Percentiles rank a stretch among this genome's conserved stretches.
phyloP scores from a whole-genome alignment of 768 basidiomycete genomes.

The Kwoniella sp. region DNA sequence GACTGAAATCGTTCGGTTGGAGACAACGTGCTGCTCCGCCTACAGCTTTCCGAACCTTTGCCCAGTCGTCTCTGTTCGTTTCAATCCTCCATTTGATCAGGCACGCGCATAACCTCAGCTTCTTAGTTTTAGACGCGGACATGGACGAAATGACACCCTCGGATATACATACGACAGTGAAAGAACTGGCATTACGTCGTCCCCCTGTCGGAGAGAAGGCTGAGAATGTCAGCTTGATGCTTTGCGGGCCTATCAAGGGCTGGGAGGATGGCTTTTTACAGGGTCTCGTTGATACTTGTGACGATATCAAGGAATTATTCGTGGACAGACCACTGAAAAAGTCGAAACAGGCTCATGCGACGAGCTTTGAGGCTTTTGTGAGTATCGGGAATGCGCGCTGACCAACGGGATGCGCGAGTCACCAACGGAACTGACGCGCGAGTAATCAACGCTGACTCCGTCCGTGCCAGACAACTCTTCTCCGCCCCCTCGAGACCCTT shows the following conservation, averaged over 20 bases:
- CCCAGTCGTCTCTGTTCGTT: conserved; percentile 47
- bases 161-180: conserved; percentile 36
- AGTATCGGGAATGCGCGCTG: too few species aligned
- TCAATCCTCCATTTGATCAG: conserved; percentile 46
- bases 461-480: conserved; percentile 30
- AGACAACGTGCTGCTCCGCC: conserved; percentile 50
- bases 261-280: conserved; percentile 45
- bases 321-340: conserved; percentile 49
- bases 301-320: conserved; percentile 51
- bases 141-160: conserved; percentile 41
- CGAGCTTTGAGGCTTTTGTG: conserved; percentile 41
- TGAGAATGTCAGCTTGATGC: conserved; percentile 41
- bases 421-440: too few species aligned
- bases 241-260: conserved; percentile 50
- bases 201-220: conserved; percentile 35
- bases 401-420: too few species aligned
- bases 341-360: conserved; percentile 28
- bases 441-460: background rate
- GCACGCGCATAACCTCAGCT: conserved; percentile 43
- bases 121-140: conserved; percentile 52
- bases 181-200: conserved; percentile 35
- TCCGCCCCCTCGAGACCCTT: conserved; percentile 34
- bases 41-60: conserved; percentile 35
- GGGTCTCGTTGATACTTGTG: conserved; percentile 34
- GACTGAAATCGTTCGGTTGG: conserved; percentile 51